Percentiles rank a stretch among this genome's conserved stretches.
phyloP scores from a whole-genome alignment of 805 yeast genomes.

The Lachancea thermotolerans region DNA sequence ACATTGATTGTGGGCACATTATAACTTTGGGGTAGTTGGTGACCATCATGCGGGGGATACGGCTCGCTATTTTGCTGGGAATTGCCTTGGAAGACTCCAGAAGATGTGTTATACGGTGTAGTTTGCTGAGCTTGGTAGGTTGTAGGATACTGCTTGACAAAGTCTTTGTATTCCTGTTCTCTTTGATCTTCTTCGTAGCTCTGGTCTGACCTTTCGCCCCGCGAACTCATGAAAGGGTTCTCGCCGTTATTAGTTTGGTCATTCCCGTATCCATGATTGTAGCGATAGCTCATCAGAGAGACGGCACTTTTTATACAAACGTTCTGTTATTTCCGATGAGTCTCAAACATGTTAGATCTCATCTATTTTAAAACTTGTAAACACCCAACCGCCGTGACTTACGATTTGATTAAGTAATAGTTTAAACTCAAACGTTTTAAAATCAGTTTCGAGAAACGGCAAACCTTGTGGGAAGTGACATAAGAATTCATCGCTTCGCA shows the following conservation, averaged over 20 bases:
- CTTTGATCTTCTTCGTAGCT: not conserved
- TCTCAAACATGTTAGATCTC: not conserved
- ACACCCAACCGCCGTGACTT: not conserved
- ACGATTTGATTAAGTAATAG: too few relatives aligned
- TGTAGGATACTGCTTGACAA: constrained; percentile 15
- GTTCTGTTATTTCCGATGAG: not conserved
- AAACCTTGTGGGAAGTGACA: too few relatives aligned
- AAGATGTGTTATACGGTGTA: too few relatives aligned
- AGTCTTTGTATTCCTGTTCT: constrained; percentile 14
- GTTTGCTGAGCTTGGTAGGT: not conserved
- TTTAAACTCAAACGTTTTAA: too few relatives aligned
- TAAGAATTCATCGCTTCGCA: too few relatives aligned
- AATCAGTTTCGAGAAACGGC: too few relatives aligned
- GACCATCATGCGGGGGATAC: not conserved
- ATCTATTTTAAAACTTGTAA: not conserved
- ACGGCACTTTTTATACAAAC: not conserved
- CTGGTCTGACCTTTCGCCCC: not conserved
- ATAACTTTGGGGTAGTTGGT: constrained; percentile 1
- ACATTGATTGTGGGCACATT: constrained; percentile 25
- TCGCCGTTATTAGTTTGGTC: not conserved
- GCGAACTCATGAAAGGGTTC: not conserved
- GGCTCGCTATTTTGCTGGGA: not conserved
- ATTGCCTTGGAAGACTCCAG: not conserved
- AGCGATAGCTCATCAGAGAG: not conserved
- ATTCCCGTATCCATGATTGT: not conserved